These are phyloP conservation scores for Starmerella sirachaensis DNA, from an alignment of 805 yeast genomes.

Conservation along the genomic window DNA sequence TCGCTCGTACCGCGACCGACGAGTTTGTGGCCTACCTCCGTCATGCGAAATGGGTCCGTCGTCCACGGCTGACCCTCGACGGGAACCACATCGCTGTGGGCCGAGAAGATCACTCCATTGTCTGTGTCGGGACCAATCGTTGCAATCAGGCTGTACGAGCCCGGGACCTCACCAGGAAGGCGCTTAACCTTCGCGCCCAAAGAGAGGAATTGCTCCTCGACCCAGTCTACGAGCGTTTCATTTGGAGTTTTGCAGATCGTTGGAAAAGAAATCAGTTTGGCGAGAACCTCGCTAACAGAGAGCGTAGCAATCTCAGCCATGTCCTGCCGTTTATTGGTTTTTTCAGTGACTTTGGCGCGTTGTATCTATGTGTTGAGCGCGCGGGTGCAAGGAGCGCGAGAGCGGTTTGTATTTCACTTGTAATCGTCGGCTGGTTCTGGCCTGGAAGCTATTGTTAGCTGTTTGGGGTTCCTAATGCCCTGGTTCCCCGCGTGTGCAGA, in stretches of 20 bases:
- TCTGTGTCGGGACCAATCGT: slow-evolving; percentile 14
- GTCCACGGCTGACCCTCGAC: slow-evolving; percentile 20
- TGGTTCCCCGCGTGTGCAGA: no score
- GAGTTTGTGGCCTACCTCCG: slow-evolving; percentile 4
- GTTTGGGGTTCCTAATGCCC: no score
- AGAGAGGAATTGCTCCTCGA: slow-evolving; percentile 5
- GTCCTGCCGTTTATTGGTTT: background rate
- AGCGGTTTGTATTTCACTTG: no score
- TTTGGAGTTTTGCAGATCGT: slow-evolving; percentile 16
- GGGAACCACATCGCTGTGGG: slow-evolving; percentile 20
- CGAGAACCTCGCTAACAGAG: slow-evolving; percentile 5
- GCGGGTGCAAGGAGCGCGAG: no score
- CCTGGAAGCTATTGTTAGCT: no score
- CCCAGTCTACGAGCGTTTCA: slow-evolving; percentile 12
- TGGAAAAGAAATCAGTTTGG: slow-evolving; percentile 10
- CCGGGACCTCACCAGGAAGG: slow-evolving; percentile 11
- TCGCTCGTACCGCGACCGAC: slow-evolving; percentile 19
- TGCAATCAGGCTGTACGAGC: slow-evolving; percentile 13
- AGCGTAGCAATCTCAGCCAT: background rate
- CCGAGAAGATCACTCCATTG: slow-evolving; percentile 15
- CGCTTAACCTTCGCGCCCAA: slow-evolving; percentile 6
- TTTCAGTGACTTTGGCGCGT: no score
- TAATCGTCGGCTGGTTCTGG: no score
- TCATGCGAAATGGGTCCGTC: slow-evolving; percentile 15
- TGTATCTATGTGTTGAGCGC: no score